Base-by-base conservation (phyloP, 352 stramenopile genomes). In the Phytophthora podocarpi region DNA sequence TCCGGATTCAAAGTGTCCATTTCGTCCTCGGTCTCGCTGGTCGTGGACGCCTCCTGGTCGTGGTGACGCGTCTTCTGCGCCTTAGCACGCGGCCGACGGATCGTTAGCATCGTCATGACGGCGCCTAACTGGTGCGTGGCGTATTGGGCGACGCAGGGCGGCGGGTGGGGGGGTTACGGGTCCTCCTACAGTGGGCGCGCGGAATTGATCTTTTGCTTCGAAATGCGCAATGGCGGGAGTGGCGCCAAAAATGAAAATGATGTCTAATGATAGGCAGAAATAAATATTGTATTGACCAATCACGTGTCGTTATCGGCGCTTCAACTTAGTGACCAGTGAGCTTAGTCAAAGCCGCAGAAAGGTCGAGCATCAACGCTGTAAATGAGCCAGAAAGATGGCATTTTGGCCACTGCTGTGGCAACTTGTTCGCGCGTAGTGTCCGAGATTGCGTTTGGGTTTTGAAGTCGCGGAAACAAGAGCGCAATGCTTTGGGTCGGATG, bases 1-100 rank as follows among this genome's bases (percentile, higher is more conserved):
- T 74, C 54, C 35, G 39, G 34, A 12, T 31, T 39, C 0, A 52
- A 41, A 31, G 54, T 46, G 39, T 75, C 70, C 27, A 61, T 51
- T 20, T 78, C 65, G 37, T 80, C 67, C 28, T 84, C 75, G 3
- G 70, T 76, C 43, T 72, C 64, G 59, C 49, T 76, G 23, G 59
- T 62, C 7, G 62, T 72, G 24, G 55, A 60, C 9, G 62, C 40
- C 16, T 65, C 52, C 26, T 31, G 1, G 34, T 68, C 67, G n/a
- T 53, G n/a, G 8, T 36, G 27, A 3, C 35, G 45, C 42, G 34
- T 60, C 50, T 71, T 76, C 45, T 61, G 63, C 35, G 49, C 50
- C 59, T 79, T 79, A 16, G 50, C 57, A 32, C 41, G 45, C 45
- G 47, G 26, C n/a, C 40, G 42, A 30, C 47, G 52, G 39, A 59